Percentiles rank a stretch among this genome's conserved stretches.
These are phyloP conservation scores for Collybiopsis luxurians DNA, from an alignment of 768 basidiomycete species.

Conservation along the genomic window DNA sequence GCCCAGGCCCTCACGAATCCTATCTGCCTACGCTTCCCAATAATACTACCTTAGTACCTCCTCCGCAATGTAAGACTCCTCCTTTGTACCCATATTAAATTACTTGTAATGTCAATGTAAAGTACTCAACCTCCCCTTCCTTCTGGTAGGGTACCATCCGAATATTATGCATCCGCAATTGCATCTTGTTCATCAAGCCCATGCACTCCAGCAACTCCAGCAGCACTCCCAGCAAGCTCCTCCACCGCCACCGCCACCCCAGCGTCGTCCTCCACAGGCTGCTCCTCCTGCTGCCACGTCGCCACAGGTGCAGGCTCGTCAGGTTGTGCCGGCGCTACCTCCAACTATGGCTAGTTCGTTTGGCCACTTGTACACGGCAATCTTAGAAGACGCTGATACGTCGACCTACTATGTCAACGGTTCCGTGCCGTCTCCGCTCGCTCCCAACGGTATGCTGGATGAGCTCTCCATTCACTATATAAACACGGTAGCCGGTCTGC, in stretches of 20 bases:
- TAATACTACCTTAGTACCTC: constrained; percentile 49
- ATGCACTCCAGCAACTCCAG: background rate
- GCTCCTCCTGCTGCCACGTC: background rate
- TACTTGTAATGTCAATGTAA: constrained; percentile 58
- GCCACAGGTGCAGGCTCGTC: background rate
- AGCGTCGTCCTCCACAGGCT: background rate
- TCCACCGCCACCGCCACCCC: background rate
- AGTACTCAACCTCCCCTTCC: constrained; percentile 61
- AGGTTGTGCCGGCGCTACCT: background rate
- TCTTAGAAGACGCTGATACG: background rate
- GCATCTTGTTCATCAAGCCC: background rate
- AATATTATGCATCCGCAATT: background rate
- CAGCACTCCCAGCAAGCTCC: background rate
- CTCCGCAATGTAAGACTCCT: constrained; percentile 59
- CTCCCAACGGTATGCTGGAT: background rate
- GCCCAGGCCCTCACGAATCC: constrained; percentile 4
- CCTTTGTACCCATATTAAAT: constrained; percentile 61
- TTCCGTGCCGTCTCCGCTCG: background rate
- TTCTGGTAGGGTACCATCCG: constrained; percentile 43
- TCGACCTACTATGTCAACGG: background rate
- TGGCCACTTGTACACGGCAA: background rate
- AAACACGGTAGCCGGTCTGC: constrained; percentile 57
- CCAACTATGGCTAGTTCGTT: background rate
- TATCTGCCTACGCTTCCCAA: constrained; percentile 29
- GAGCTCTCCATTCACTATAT: constrained; percentile 40